Evolutionary conservation across 2,329 filamentous ascomycete genomes (phyloP).

Genomic region (Fusarium proliferatum): DNA sequence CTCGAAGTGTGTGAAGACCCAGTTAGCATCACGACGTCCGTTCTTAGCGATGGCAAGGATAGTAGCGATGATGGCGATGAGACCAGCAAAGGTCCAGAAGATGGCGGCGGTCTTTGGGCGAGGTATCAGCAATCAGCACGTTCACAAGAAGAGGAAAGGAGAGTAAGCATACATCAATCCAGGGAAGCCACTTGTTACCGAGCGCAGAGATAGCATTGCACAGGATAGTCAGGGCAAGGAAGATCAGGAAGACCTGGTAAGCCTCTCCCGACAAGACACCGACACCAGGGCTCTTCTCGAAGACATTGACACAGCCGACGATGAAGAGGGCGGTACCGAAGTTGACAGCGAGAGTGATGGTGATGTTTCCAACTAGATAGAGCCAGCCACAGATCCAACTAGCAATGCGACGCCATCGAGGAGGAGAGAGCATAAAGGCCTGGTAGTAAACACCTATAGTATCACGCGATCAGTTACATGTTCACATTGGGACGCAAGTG

Average conservation of each 20-base stretch:
- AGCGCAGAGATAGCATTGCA: constrained; percentile 74
- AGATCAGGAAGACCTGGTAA: constrained; percentile 69
- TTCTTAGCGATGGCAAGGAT: constrained; percentile 74
- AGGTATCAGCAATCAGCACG: background rate
- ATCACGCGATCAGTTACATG: background rate
- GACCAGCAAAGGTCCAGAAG: constrained; percentile 78
- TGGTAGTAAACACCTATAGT: constrained; percentile 74
- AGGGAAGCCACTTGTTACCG: constrained; percentile 73
- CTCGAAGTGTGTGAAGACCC: constrained; percentile 75
- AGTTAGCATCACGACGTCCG: constrained; percentile 71
- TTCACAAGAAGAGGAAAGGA: background rate
- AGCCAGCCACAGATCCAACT: constrained; percentile 77
- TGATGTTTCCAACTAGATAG: constrained; percentile 75
- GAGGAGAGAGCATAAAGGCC: constrained; percentile 76
- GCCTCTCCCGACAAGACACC: constrained; percentile 67
- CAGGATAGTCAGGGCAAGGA: constrained; percentile 73
- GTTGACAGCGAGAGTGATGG: constrained; percentile 74
- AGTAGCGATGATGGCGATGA: constrained; percentile 72
- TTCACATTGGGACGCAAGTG: background rate
- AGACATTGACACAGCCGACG: constrained; percentile 71
- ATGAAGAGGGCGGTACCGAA: constrained; percentile 76
- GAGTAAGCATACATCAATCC: constrained; percentile 56
- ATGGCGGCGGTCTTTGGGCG: constrained; percentile 73
- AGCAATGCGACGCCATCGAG: constrained; percentile 69
- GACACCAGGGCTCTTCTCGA: constrained; percentile 56